Base-by-base conservation (phyloP, 1,139 yeast genomes). In the Nadsonia commutata region DNA sequence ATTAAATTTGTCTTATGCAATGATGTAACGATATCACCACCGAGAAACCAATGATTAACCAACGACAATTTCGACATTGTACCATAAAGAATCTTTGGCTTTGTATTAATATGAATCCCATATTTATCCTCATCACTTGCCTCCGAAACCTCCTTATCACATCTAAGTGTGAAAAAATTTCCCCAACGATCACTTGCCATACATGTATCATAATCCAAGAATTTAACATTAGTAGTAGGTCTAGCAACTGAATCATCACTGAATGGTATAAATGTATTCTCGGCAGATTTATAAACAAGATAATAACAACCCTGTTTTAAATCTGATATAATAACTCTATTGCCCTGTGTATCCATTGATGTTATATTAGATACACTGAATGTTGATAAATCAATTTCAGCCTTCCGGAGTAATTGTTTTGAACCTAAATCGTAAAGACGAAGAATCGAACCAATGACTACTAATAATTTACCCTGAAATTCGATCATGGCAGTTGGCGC, bases 141-240 rank as follows among this genome's bases (percentile, higher is more conserved):
- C 39, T 62, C 59, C 0, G 76, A 68, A 0, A 67, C 62, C 2
- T 65, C 60, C 18, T 62, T 61, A 0, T 46, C 43, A 40, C 80
- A 60, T 49, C 95, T 64, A 36, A 83, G 61, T 1, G 83, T 72
- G 60, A 80, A 78, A 0, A 88, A 44, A 53, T 80, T 83, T 1
- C 98, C 96, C 62, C 81, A 86, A 54, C 78, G 80, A 57, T 90
- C 98, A n/a, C 95, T 95, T 1, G 82, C 85, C 36, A 82, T 65
- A 0, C 82, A 71, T 0, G 96, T 85, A 47, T 77, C 78, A 46
- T 75, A 71, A 58, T 90, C 98, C 6, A 90, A 61, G 51, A 74
- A 62, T 2, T 67, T 55, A 40, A 80, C 51, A 1, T 78, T 56
- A 0, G 94, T 80, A 2, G 80, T 67, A 55, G 80, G 83, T 31